phyloP scores from a whole-genome alignment of 495 filamentous ascomycete species.

The Tricharina praecox region DNA sequence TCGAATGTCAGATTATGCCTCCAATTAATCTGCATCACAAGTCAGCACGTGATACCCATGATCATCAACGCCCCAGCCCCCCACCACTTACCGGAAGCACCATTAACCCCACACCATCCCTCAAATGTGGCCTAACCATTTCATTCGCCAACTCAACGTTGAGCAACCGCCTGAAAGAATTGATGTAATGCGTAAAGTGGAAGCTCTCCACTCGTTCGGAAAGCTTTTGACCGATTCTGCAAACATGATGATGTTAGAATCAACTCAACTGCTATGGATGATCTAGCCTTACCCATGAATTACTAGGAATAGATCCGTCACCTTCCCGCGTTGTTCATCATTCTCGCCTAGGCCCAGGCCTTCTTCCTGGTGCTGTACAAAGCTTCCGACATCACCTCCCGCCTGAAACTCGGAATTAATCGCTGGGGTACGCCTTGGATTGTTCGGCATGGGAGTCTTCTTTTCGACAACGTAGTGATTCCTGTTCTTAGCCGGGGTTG shows the following conservation, averaged over 20 bases:
- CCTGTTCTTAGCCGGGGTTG: not conserved
- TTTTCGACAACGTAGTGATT: not conserved
- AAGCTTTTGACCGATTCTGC: constrained; percentile 77
- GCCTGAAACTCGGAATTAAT: not conserved
- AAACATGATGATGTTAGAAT: not conserved
- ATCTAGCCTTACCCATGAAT: constrained; percentile 47
- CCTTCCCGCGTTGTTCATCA: constrained; percentile 49
- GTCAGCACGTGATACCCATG: constrained; percentile 40
- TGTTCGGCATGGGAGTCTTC: no score
- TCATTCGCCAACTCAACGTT: constrained; percentile 68
- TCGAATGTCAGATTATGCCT: constrained; percentile 70
- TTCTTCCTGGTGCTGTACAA: constrained; percentile 10
- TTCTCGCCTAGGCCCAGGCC: constrained; percentile 35
- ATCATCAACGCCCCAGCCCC: no score
- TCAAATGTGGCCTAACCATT: constrained; percentile 53
- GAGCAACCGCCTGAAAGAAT: constrained; percentile 67
- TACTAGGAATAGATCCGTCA: constrained; percentile 75
- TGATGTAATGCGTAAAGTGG: constrained; percentile 90
- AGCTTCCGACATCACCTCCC: not conserved
- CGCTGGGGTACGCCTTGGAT: not conserved
- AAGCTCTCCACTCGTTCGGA: constrained; percentile 90
- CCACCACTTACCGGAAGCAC: constrained; percentile 44
- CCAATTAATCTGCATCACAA: constrained; percentile 64
- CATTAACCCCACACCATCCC: constrained; percentile 56
- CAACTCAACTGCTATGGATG: not conserved